These are phyloP conservation scores for bread wheat (Triticum aestivum) DNA, from an alignment of 176 grass and related monocot genomes.

Conservation along the genomic window IWGSC_CS_RefSeq_v2.1 NC_057798.1:727040627-727041126, in stretches of 20 bases:
- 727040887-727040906: background rate
- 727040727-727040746: constrained; percentile 99
- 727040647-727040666: constrained; percentile 33
- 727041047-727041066: background rate
- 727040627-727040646: background rate
- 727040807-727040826: background rate
- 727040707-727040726: constrained; percentile 91
- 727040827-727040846: no score
- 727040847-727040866: background rate
- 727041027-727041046: background rate
- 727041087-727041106: background rate
- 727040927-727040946: background rate
- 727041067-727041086: background rate
- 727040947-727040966: background rate
- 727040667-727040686: constrained; percentile 96
- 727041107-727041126: background rate
- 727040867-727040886: background rate
- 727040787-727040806: background rate
- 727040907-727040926: background rate
- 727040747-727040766: constrained; percentile 87
- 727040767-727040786: background rate
- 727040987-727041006: background rate
- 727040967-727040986: background rate
- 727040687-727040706: constrained; percentile 96
- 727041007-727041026: background rate